These are phyloP conservation scores for Blastocystis sp. DNA, from an alignment of 352 stramenopile genomes.

Conservation along the genomic window DNA sequence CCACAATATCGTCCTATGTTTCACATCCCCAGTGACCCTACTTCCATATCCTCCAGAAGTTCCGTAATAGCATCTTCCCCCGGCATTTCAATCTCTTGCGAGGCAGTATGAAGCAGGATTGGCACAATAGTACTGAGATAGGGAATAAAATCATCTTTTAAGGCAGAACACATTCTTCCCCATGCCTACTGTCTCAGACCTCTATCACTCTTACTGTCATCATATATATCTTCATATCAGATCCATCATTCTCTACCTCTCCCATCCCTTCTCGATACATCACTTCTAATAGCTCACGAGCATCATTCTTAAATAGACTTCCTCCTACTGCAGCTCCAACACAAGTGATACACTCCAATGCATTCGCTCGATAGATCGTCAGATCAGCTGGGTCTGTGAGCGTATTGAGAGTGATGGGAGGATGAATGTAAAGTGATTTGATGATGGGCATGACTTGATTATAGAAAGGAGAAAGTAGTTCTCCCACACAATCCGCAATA, in stretches of 20 bases:
- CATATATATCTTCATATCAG: constrained; percentile 65
- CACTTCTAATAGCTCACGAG: constrained; percentile 58
- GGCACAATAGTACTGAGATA: constrained; percentile 55
- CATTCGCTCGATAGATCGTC: constrained; percentile 35
- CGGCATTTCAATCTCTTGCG: constrained; percentile 9
- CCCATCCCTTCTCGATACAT: constrained; percentile 68
- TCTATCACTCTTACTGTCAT: neutral
- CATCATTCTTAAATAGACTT: constrained; percentile 20
- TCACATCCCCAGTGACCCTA: neutral
- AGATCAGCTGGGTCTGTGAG: constrained; percentile 12
- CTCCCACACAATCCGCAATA: constrained; percentile 61
- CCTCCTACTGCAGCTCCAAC: constrained; percentile 39
- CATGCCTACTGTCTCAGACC: constrained; percentile 18
- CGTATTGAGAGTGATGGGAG: neutral
- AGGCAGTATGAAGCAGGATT: constrained; percentile 55
- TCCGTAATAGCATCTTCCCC: neutral
- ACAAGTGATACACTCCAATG: constrained; percentile 65
- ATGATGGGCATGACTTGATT: constrained; percentile 50
- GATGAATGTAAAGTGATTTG: constrained; percentile 61
- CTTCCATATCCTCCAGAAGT: constrained; percentile 11
- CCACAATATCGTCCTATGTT: constrained; percentile 39
- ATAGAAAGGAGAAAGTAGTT: constrained; percentile 31
- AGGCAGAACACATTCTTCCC: constrained; percentile 56
- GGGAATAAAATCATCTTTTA: constrained; percentile 65
- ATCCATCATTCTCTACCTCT: constrained; percentile 36